Base-by-base conservation (phyloP, 495 filamentous ascomycete species). In the Aspergillus sclerotiicarbonarius region DNA sequence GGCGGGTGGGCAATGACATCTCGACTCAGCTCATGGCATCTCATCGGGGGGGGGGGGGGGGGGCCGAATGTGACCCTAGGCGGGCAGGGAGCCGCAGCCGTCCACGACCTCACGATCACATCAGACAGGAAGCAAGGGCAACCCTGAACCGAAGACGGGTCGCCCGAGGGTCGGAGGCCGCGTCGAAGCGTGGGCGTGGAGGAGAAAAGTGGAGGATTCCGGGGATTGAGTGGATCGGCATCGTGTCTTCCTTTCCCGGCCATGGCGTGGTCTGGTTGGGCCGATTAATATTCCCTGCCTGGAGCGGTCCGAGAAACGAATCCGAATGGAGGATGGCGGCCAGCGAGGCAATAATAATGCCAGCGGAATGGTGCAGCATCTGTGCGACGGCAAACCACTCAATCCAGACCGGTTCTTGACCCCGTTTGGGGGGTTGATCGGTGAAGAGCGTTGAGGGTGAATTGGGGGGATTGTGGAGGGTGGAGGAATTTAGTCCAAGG, bases 151-250 rank as follows among this genome's bases (percentile, higher is more conserved):
- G 37, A n/a, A 41, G 37, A 41, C 37, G 37, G 37, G 12, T 15
- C 12, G 37, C 37, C 12, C 37, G n/a, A 41, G 7, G 13, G 44
- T 52, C 51, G n/a, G 59, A 50, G 43, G 54, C 59, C 50, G 33
- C 48, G 55, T 35, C 8, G 31, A 21, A 45, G 35, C 37, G 52
- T 62, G 56, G 60, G 56, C 55, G 49, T 37, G 58, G 55, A 55
- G 39, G 55, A 51, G 55, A 55, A 58, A 58, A 43, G 31, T 37
- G 35, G 31, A 48, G 29, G 30, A 53, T 13, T 48, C 56, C 39
- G 49, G 39, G 37, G n/a, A 6, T 13, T 12, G 37, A 41, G 37
- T 41, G 37, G 37, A 41, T 41, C 37, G 37, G 37, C 37, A n/a
- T n/a, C 37, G 37, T n/a, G 10, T 25, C 37, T 41, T 41, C 37